phyloP scores from a whole-genome alignment of 1,284 basidiomycete species.

The Stygiomarasmius scandens region DNA sequence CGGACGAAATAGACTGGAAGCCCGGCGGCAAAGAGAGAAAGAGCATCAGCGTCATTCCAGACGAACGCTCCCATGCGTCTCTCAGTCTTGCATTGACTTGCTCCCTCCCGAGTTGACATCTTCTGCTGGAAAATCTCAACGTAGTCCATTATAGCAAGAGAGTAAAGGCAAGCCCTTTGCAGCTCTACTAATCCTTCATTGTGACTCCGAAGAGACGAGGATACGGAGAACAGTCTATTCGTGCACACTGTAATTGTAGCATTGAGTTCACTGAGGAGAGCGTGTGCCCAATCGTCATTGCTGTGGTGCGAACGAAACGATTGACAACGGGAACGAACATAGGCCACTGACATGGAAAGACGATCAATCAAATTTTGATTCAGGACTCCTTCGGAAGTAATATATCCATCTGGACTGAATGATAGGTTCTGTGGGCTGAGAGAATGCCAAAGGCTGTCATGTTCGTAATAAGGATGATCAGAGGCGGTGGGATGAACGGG shows the following conservation, averaged over 20 bases:
- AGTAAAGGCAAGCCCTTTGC: neutral
- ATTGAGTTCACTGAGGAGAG: too few species aligned
- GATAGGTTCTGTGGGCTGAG: neutral
- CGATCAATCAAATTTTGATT: too few species aligned
- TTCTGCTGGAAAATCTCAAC: neutral
- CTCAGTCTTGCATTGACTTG: neutral
- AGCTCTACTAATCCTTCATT: conserved; percentile 1
- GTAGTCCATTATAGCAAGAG: conserved; percentile 1
- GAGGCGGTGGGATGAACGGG: neutral
- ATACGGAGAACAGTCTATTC: too few species aligned
- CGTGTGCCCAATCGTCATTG: too few species aligned
- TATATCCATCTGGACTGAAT: too few species aligned
- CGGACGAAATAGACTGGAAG: conserved; percentile 6
- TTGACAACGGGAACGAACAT: too few species aligned
- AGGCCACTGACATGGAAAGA: too few species aligned
- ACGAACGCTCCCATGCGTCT: conserved; percentile 9
- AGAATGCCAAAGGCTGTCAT: neutral
- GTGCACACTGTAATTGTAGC: too few species aligned
- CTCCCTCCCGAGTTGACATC: neutral
- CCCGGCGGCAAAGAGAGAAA: neutral
- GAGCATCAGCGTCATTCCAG: conserved; percentile 1
- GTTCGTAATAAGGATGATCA: neutral
- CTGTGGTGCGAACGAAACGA: too few species aligned
- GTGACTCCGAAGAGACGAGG: neutral
- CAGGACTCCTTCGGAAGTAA: too few species aligned